A percentile compares a stretch with the other conserved stretches of the same genome.
phyloP scores from a whole-genome alignment of 2,329 filamentous ascomycete species.

The Fusarium guadeloupense region DNA sequence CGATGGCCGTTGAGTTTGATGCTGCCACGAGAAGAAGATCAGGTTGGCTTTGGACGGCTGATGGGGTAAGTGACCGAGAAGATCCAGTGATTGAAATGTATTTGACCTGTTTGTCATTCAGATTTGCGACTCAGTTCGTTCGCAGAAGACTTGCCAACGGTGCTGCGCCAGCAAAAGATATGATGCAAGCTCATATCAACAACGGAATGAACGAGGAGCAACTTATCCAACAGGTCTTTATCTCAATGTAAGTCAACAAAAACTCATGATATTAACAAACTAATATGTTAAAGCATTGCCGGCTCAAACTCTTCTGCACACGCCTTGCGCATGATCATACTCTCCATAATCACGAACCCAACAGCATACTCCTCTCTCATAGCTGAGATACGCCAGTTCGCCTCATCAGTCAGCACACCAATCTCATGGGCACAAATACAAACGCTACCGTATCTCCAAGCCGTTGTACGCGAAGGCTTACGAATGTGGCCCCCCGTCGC shows the following conservation, averaged over 20 bases:
- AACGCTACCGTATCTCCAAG: constrained; percentile 63
- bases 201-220: constrained; percentile 49
- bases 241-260: constrained; percentile 48
- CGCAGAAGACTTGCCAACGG: constrained; percentile 32
- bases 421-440: constrained; percentile 60
- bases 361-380: constrained; percentile 52
- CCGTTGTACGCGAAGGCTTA: constrained; percentile 65
- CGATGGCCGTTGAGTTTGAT: constrained; percentile 50
- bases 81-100: neutral
- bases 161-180: constrained; percentile 44
- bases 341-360: constrained; percentile 59
- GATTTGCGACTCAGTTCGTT: constrained; percentile 36
- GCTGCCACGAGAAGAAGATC: constrained; percentile 50
- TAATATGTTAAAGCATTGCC: constrained; percentile 56
- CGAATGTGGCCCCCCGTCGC: constrained; percentile 65
- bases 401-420: constrained; percentile 47
- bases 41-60: constrained; percentile 51
- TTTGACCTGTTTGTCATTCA: constrained; percentile 3
- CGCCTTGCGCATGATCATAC: constrained; percentile 60
- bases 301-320: constrained; percentile 69
- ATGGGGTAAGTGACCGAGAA: constrained; percentile 46
- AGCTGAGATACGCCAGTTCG: constrained; percentile 56
- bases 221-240: constrained; percentile 51
- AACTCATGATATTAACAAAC: rapidly evolving
- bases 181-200: constrained; percentile 53